Conservation (phyloP, 1,139 yeast species). For the Tardiomyces depauwii region DNA sequence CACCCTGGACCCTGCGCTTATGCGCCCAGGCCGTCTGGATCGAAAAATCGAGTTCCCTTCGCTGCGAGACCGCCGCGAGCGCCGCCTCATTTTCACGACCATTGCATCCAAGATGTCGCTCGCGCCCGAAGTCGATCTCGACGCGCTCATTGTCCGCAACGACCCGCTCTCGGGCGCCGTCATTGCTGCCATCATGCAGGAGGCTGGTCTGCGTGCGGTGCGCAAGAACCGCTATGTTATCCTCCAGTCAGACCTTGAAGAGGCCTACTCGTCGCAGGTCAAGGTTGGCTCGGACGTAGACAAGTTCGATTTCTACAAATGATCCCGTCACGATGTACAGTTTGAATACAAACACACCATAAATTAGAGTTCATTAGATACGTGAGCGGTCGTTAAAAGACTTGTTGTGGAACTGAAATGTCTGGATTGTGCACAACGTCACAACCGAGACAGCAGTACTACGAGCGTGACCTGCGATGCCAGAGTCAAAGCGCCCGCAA, state of each 20-base stretch:
- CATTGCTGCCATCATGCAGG: slow-evolving; percentile 99
- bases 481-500: slow-evolving; percentile 17
- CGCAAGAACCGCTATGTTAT: slow-evolving; percentile 96
- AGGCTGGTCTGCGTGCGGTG: slow-evolving; percentile 97
- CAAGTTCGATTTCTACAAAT: slow-evolving; percentile 95
- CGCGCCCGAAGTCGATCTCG: slow-evolving; percentile 96
- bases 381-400: neutral
- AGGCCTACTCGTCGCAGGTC: slow-evolving; percentile 94
- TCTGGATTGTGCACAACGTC: no score
- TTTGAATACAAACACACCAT: neutral
- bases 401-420: neutral
- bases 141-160: slow-evolving; percentile 86
- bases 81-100: slow-evolving; percentile 91
- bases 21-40: slow-evolving; percentile 97
- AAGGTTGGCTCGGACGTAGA: slow-evolving; percentile 93
- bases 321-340: slow-evolving; percentile 9
- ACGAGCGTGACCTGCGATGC: slow-evolving; percentile 19
- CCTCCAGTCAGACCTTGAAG: slow-evolving; percentile 90
- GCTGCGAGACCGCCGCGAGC: slow-evolving; percentile 90
- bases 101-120: slow-evolving; percentile 96
- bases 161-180: slow-evolving; percentile 97
- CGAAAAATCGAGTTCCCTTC: slow-evolving; percentile 97
- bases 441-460: slow-evolving; percentile 9
- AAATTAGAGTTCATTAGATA: no score
- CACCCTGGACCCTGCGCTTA: slow-evolving; percentile 92